Percentiles rank a stretch among this genome's conserved stretches.
phyloP scores from a whole-genome alignment of 2,329 filamentous ascomycete species.

The Talaromyces sp. region DNA sequence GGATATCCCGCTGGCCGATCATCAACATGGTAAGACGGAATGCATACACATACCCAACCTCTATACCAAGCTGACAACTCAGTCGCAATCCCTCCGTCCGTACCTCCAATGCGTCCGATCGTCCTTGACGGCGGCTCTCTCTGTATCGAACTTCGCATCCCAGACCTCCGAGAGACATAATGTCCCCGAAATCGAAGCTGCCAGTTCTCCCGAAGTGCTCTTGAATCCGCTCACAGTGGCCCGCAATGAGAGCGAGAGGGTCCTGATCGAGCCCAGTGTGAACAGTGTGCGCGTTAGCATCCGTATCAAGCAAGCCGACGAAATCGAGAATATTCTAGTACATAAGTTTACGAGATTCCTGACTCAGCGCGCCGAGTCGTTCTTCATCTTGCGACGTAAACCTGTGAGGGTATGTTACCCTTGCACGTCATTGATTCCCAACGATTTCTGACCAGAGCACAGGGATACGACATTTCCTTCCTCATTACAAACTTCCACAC shows the following conservation, averaged over 20 bases:
- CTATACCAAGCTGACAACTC: slow-evolving; percentile 19
- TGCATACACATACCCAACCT: neutral
- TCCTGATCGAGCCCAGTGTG: slow-evolving; percentile 92
- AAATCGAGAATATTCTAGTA: slow-evolving; percentile 96
- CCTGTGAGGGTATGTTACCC: slow-evolving; percentile 70
- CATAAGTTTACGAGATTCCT: slow-evolving; percentile 98
- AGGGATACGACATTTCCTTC: slow-evolving; percentile 99
- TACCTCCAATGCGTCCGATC: slow-evolving; percentile 96
- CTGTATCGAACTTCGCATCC: slow-evolving; percentile 94
- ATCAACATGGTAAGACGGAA: slow-evolving; percentile 15
- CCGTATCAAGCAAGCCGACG: slow-evolving; percentile 98
- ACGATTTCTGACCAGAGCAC: slow-evolving; percentile 31
- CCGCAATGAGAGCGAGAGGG: slow-evolving; percentile 94
- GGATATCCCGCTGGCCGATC: neutral
- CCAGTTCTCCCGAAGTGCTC: slow-evolving; percentile 87
- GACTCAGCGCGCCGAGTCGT: slow-evolving; percentile 92
- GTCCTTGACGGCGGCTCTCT: slow-evolving; percentile 89
- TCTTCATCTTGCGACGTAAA: slow-evolving; percentile 94
- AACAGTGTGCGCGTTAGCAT: slow-evolving; percentile 97
- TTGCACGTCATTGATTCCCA: neutral
- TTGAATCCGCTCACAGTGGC: slow-evolving; percentile 87
- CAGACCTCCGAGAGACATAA: slow-evolving; percentile 97
- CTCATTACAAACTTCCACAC: slow-evolving; percentile 98
- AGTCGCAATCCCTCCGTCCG: slow-evolving; percentile 95
- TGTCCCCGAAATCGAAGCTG: slow-evolving; percentile 94